Evolutionary conservation across 345 rosid genomes (phyloP), one percentile per base, ranked within the genome.

Genomic region (Microcos paniculata): DNA sequence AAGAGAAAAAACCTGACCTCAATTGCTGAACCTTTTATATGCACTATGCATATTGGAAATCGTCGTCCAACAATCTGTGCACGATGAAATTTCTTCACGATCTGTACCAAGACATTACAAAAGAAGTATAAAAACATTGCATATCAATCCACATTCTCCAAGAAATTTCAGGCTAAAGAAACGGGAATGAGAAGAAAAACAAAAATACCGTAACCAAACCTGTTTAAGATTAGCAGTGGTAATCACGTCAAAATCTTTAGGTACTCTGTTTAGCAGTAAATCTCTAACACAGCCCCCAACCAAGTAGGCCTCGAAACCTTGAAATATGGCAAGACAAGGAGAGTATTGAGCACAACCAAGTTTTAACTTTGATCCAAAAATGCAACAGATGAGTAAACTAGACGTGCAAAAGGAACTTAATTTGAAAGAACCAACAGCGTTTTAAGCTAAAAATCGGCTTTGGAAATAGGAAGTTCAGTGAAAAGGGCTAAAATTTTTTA

Each of bases 241-340:
- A 87, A 96, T 86, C 59, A 96, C 90, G 84, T 96, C 99, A 84
- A 85, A 93, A 84, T 93, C 99, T 85, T 96, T 96, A 31, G 99
- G 99, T 42, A 77, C 76, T 82, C 84, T 90, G 11, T 89, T 80
- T 18, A 96, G 81, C 72, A 96, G 62, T 76, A 96, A 89, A 86
- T 96, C 99, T 83, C 98, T 87, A 51, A 96, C 98, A 66, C 98
- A 96, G 52, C 98, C 99, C 51, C 99, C 99, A 52, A 96, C 98
- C 70, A 96, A 87, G 78, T 93, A 96, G 30, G 93, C 90, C 74
- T 89, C 88, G 52, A 82, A 88, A 55, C 98, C 99, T 96, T 96
- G 89, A 73, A 72, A 56, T 19, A 43, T 1, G 62, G n/a, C 40
- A 4, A 21, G 10, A 56, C 70, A 75, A 78, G 18, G 9, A 49